Evolutionary conservation across 306 rosid species (phyloP).

Genomic region (Quercus cerris): DNA sequence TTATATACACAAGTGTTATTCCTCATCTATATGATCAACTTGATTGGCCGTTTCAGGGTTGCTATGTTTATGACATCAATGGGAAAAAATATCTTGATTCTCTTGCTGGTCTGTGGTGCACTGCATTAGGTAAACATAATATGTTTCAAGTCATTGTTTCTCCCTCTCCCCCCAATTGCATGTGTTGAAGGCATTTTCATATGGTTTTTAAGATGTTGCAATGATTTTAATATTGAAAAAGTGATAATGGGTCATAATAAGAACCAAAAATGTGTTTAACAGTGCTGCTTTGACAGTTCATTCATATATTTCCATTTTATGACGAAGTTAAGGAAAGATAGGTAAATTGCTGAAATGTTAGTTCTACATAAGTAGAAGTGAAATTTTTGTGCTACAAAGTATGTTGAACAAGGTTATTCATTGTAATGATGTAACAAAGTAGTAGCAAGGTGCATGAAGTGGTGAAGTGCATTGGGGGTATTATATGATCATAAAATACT

Average conservation of each 20-base stretch:
- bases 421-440: neutral
- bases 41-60: slow-evolving; percentile 61
- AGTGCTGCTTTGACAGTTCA: neutral
- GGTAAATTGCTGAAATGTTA: neutral
- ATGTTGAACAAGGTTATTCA: neutral
- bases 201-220: neutral
- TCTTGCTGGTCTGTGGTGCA: slow-evolving; percentile 97
- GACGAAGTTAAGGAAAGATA: neutral
- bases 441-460: neutral
- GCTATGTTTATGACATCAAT: slow-evolving; percentile 76
- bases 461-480: neutral
- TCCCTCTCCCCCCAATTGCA: neutral
- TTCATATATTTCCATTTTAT: neutral
- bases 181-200: neutral
- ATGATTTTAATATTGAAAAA: slow-evolving; percentile 3
- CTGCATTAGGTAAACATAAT: slow-evolving; percentile 48
- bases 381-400: neutral
- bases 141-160: neutral
- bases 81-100: slow-evolving; percentile 93
- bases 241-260: neutral
- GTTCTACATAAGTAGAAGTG: neutral
- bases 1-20: neutral
- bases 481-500: neutral
- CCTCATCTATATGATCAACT: slow-evolving; percentile 4
- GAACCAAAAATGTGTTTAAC: neutral